Evolutionary conservation across 2,329 filamentous ascomycete genomes (phyloP).

Genomic region (Epichloe hybrida): DNA sequence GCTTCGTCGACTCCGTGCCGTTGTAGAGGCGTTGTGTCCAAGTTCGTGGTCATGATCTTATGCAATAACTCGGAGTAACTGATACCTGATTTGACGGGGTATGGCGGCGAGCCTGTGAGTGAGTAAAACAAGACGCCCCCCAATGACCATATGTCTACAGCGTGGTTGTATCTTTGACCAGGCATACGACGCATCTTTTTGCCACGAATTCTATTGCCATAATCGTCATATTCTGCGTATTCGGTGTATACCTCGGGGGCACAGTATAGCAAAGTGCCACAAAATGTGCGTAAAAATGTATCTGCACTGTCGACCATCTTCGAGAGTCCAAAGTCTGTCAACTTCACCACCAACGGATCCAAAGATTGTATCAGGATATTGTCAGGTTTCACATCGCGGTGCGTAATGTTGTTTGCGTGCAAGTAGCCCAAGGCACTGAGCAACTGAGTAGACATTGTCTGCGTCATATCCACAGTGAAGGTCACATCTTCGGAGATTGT

Average conservation of each 20-base stretch:
- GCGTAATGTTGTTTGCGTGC: conserved; percentile 78
- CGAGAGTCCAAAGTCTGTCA: conserved; percentile 92
- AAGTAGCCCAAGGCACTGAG: conserved; percentile 75
- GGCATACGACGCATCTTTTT: conserved; percentile 45
- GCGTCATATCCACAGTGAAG: conserved; percentile 55
- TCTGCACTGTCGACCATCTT: conserved; percentile 86
- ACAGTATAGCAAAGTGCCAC: conserved; percentile 88
- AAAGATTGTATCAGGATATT: conserved; percentile 76
- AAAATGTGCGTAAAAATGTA: conserved; percentile 92
- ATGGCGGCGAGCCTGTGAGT: conserved; percentile 69
- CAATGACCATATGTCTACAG: conserved; percentile 92
- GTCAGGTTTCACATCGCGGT: conserved; percentile 97
- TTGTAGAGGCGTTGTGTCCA: conserved; percentile 54
- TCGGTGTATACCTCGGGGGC: conserved; percentile 90
- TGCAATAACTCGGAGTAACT: conserved; percentile 69
- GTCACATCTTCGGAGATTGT: conserved; percentile 48
- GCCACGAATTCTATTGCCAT: conserved; percentile 48
- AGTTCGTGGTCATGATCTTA: conserved; percentile 67
- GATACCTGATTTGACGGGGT: conserved; percentile 61
- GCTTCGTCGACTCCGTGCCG: conserved; percentile 43
- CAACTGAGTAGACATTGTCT: conserved; percentile 61
- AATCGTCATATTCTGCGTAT: conserved; percentile 53
- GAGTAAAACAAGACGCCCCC: conserved; percentile 84
- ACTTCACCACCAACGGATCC: conserved; percentile 67
- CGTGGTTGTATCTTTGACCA: conserved; percentile 68